Conservation (phyloP, 345 rosid species). For the Luvunga scandens region DNA sequence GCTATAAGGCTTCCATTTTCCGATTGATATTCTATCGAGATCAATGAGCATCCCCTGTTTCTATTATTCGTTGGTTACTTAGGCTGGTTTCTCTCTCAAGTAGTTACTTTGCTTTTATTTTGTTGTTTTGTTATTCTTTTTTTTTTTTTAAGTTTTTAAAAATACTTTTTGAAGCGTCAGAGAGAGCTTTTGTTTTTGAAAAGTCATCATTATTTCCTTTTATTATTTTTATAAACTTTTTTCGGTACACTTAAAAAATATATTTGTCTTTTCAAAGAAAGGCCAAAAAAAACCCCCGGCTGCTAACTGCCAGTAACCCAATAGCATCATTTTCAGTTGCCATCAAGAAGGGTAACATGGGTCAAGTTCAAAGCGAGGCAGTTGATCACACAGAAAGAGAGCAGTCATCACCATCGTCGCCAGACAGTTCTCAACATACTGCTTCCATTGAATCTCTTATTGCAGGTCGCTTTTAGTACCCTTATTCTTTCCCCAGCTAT, state of each 20-base stretch:
- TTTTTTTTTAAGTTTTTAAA: neutral
- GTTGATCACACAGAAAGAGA: conserved; percentile 19
- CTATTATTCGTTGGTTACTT: neutral
- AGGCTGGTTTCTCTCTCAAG: neutral
- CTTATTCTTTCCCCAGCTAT: neutral
- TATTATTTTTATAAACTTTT: too few relatives aligned
- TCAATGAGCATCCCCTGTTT: neutral
- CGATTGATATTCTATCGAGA: neutral
- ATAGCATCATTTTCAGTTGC: neutral
- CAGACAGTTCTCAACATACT: conserved; percentile 4
- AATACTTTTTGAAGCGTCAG: neutral
- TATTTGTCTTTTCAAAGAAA: too few relatives aligned
- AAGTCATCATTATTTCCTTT: neutral
- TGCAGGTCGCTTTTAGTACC: conserved; percentile 37
- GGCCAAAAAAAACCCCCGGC: too few relatives aligned
- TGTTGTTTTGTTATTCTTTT: neutral
- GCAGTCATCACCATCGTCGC: conserved; percentile 15
- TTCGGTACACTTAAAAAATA: too few relatives aligned
- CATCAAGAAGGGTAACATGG: conserved; percentile 33
- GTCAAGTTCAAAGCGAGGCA: conserved; percentile 48
- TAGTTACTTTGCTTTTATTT: neutral
- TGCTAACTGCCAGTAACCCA: too few relatives aligned
- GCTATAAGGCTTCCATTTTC: neutral
- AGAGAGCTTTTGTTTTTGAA: neutral
- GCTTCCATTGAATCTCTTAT: conserved; percentile 54